These are phyloP conservation scores for Carex littledalei DNA, from an alignment of 176 grass and related monocot species.

Conservation along the genomic window DNA sequence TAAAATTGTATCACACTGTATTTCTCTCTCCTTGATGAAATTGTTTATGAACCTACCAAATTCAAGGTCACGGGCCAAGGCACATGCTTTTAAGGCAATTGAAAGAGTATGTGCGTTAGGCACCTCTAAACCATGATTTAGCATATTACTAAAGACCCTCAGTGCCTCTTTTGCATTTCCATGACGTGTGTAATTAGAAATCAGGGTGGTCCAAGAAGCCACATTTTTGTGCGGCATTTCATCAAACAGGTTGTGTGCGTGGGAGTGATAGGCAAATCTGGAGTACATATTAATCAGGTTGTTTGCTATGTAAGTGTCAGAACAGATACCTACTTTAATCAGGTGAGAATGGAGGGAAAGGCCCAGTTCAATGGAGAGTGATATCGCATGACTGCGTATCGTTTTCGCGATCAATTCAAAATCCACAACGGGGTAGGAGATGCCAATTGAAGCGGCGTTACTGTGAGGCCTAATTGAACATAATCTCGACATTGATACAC, in stretches of 20 bases:
- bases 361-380: conserved; percentile 2
- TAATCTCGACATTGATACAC: not conserved
- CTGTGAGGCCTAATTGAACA: not conserved
- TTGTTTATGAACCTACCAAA: conserved; percentile 27
- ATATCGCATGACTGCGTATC: not conserved
- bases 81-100: conserved; percentile 29
- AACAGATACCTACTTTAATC: too few relatives aligned
- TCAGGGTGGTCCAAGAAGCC: conserved; percentile 32
- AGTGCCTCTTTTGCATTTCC: conserved; percentile 25
- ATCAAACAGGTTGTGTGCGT: conserved; percentile 7
- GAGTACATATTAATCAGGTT: conserved; percentile 24
- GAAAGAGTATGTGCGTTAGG: conserved; percentile 29
- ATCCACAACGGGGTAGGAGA: not conserved
- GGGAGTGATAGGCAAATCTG: not conserved
- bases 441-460: not conserved
- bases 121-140: conserved; percentile 6
- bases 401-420: conserved; percentile 12
- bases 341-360: conserved; percentile 12
- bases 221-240: conserved; percentile 35
- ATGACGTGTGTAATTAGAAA: conserved; percentile 9
- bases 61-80: conserved; percentile 14
- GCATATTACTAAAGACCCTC: conserved; percentile 17
- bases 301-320: conserved; percentile 10
- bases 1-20: conserved; percentile 19
- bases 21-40: not conserved